Evolutionary conservation across 495 filamentous ascomycete species (phyloP).

Genomic region (Venustampulla echinocandica): DNA sequence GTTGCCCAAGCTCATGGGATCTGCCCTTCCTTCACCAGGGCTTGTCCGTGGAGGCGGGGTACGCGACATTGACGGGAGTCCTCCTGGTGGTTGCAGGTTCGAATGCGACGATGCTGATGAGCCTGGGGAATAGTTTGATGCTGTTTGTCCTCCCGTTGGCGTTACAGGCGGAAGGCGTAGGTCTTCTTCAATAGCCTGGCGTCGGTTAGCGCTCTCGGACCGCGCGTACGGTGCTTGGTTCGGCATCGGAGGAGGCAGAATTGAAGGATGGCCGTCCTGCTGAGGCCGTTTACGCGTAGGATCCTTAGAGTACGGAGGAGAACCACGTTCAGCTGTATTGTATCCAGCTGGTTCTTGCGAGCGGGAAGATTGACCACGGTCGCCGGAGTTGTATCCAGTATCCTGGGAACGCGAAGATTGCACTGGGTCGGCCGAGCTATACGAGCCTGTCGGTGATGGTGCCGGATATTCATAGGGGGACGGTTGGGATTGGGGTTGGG

Average conservation of each 20-base stretch:
- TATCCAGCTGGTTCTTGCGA: background rate
- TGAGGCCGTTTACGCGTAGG: conserved; percentile 25
- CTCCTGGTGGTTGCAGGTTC: conserved; percentile 17
- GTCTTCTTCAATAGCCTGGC: conserved; percentile 22
- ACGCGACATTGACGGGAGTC: conserved; percentile 16
- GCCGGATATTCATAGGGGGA: conserved; percentile 39
- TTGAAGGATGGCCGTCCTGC: conserved; percentile 31
- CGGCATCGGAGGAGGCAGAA: conserved; percentile 31
- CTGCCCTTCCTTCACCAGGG: conserved; percentile 16
- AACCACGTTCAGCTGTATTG: conserved; percentile 27
- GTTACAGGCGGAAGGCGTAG: conserved; percentile 25
- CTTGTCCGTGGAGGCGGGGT: conserved; percentile 22
- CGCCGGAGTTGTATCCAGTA: background rate
- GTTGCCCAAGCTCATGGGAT: conserved; percentile 25
- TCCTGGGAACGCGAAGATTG: background rate
- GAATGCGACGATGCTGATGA: conserved; percentile 24
- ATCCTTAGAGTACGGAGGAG: conserved; percentile 22
- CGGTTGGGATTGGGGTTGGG: conserved; percentile 33
- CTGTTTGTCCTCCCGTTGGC: conserved; percentile 14
- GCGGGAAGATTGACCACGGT: background rate
- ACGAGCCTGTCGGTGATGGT: conserved; percentile 30
- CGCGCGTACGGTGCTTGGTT: conserved; percentile 26
- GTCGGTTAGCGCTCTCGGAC: conserved; percentile 11
- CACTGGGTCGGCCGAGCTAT: conserved; percentile 15
- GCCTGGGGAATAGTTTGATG: conserved; percentile 24